Base-by-base conservation (phyloP, 2,329 filamentous ascomycete species). In the Ciborinia camelliae region DNA sequence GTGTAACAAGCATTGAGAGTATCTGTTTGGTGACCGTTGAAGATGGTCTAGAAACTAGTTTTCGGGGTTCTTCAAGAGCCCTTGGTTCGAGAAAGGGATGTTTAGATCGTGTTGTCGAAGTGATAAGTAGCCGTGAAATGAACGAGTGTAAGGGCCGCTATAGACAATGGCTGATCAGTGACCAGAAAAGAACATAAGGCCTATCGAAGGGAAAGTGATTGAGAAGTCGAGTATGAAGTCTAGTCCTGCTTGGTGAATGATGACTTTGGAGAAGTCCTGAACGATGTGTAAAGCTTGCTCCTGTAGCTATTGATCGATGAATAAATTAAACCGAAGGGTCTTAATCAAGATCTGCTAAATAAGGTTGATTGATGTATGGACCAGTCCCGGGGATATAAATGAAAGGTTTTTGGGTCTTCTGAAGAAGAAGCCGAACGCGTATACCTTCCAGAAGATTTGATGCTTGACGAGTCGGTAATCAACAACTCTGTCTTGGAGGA, bases 1-100 rank as follows among this genome's bases (percentile, higher is more conserved):
- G 73, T 73, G 73, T 73, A 70, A 75, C 75, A 71, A 76, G 73
- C 75, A 76, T 76, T 75, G 73, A 71, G 71, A 74, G 68, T 70
- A 51, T 67, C 70, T 70, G 66, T 53, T 48, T 60, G 67, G 62
- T 70, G 57, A 59, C 69, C 62, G 62, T 39, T 51, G 23, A 41
- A 59, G 8, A 26, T 47, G 62, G 43, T 61, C 58, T 28, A n/a
- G 39, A 37, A 59, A 45, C n/a, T 59, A 14, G 20, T 41, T 59
- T 51, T 15, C 2, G 4, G 28, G 43, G 35, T 59, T 50, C 62
- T 48, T 59, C 53, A 43, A 50, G 41, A 57, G 51, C 52, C 51
- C 61, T 28, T n/a, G 51, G 7, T 63, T 63, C 41, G 28, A 63
- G 62, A 63, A 58, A 47, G 10, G 39, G 18, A 50, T 41, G 26